Base-by-base conservation (phyloP, 768 basidiomycete genomes). In the Podaxis sp. region DNA sequence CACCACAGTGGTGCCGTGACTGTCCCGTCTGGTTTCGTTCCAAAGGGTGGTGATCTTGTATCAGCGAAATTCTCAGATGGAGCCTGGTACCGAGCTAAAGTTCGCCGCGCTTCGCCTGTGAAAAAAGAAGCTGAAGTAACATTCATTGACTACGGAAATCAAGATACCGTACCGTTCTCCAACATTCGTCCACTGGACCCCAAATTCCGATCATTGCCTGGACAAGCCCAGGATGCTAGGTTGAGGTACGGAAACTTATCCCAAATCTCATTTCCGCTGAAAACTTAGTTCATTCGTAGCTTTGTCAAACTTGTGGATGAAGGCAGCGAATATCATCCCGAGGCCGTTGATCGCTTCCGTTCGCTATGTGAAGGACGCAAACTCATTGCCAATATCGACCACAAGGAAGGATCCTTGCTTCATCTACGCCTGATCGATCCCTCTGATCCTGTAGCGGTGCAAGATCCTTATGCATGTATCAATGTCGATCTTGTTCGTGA, bases 131-230 rank as follows among this genome's bases (percentile, higher is more conserved):
- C 94, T 5, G 93, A 97, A 73, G 89, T 99, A 37, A 88, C 89
- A 7, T 98, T 98, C 77, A 96, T 98, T 67, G 90, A 93, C 73
- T 93, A 96, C 71, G 96, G 96, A 36, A 99, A 99, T 74, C 91
- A 95, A 74, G 95, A 96, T 70, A 91, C 83, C 1, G 80, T 98
- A 11, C 76, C 89, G 3, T 98, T 93, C 75, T 77, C 84, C n/a
- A 80, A 89, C 66, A 87, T 97, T 64, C 85, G 97, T 24, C 95
- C 96, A 2, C 83, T 99, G 53, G 96, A 98, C 68, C 76, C 87
- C 24, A 89, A 89, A 72, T 99, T 99, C 86, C 90, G 91, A 67
- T 82, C 89, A 8, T 82, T 99, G 8, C 88, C 93, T 33, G 92
- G 94, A 22, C 96, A 99, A 74, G 96, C 96, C 7, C 93, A 94